phyloP scores from a whole-genome alignment of 352 stramenopile species.

The Aphanomyces astaci region DNA sequence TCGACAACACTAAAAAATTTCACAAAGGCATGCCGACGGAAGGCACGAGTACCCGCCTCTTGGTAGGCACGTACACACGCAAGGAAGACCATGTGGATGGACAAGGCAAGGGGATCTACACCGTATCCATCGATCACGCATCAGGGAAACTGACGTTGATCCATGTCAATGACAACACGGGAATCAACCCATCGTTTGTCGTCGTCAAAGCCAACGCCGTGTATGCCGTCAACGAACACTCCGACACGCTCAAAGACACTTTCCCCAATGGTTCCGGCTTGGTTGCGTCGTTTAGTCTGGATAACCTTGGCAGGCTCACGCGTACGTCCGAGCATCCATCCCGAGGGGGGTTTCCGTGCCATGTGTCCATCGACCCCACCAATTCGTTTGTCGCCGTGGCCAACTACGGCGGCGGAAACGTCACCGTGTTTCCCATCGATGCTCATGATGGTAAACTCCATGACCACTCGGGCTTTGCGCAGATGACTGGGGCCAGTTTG shows the following conservation, averaged over 20 bases:
- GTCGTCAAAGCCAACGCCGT: slow-evolving; percentile 33
- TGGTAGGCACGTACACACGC: slow-evolving; percentile 80
- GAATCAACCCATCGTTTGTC: slow-evolving; percentile 71
- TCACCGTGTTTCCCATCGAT: slow-evolving; percentile 50
- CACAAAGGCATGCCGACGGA: background rate
- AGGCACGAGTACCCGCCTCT: slow-evolving; percentile 25
- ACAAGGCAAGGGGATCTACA: slow-evolving; percentile 63
- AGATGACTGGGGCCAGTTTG: slow-evolving; percentile 38
- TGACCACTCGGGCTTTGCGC: slow-evolving; percentile 34
- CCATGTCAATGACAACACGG: slow-evolving; percentile 36
- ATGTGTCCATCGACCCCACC: slow-evolving; percentile 43
- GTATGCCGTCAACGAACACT: slow-evolving; percentile 54
- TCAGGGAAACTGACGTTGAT: slow-evolving; percentile 44
- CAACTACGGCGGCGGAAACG: slow-evolving; percentile 67
- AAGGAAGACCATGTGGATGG: slow-evolving; percentile 70
- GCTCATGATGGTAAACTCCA: slow-evolving; percentile 41
- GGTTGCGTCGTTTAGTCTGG: slow-evolving; percentile 46
- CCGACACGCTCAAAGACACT: slow-evolving; percentile 29
- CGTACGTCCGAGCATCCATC: slow-evolving; percentile 48
- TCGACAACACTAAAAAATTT: background rate
- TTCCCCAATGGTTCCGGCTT: slow-evolving; percentile 42
- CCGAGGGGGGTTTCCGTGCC: slow-evolving; percentile 46
- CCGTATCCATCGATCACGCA: slow-evolving; percentile 45
- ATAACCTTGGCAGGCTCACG: slow-evolving; percentile 32
- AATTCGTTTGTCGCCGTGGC: slow-evolving; percentile 50